Evolutionary conservation across 352 stramenopile genomes (phyloP), one percentile per base, ranked within the genome.

Genomic region (Aphanomyces stellatus): DNA sequence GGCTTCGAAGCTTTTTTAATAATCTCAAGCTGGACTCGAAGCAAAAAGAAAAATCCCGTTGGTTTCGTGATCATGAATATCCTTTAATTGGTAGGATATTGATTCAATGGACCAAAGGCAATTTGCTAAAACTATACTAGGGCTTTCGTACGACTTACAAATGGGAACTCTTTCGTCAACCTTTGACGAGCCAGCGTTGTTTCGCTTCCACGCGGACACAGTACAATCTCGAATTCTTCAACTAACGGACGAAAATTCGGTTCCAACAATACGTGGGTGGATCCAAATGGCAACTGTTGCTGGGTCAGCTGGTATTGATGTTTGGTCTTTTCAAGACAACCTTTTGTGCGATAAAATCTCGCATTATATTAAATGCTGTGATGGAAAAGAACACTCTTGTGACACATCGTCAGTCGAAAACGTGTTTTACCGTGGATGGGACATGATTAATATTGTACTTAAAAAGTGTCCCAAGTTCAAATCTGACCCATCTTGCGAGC

Each of bases 61-160:
- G 49, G 46, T 55, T 55, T 55, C 46, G 41, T 46, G 37, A 46
- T 46, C 37, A 4, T 61, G 27, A 31, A 46, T 30, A 64, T 35
- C 19, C 19, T 25, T 24, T 53, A 24, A 15, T 53, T 1, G n/a
- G 27, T 62, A 62, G 17, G 17, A 30, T 34, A 56, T 8, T 56
- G 8, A 8, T 19, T 19, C 28, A 8, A 43, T 8, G 8, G 8
- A 43, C 8, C 17, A 43, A 17, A 71, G 64, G 8, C 70, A 40
- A n/a, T 27, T 76, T 74, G 5, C 51, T 72, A 24, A 72, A 67
- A 0, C 69, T 82, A 1, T 77, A 8, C 28, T 79, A 41, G 76
- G 71, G 19, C 46, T 84, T 33, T 57, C 75, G 51, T 86, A 86
- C 48, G 78, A 86, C 27, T 34, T 82, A 22, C 75, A 84, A 33